A percentile compares a stretch with the other conserved stretches of the same genome.
Conservation (phyloP, 768 basidiomycete species). For the Calocybe indica region DNA sequence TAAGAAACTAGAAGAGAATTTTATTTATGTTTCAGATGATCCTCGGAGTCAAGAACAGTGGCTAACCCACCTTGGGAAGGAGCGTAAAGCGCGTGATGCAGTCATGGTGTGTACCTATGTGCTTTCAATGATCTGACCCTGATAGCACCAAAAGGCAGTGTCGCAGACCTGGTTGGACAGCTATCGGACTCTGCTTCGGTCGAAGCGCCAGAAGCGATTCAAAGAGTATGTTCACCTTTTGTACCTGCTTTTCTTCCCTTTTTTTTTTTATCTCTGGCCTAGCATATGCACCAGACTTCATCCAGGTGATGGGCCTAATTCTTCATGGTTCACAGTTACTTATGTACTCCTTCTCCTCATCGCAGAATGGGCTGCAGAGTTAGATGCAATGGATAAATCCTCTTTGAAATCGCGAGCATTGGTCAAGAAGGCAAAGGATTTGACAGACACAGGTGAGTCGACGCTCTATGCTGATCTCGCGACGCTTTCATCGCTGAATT, state of each 20-base stretch:
- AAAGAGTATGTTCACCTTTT: conserved; percentile 23
- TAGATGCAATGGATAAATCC: conserved; percentile 16
- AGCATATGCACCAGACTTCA: neutral
- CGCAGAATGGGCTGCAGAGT: conserved; percentile 32
- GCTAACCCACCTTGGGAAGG: conserved; percentile 23
- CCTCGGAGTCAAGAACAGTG: conserved; percentile 16
- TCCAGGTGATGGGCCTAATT: too few relatives aligned
- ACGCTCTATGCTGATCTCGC: too few relatives aligned
- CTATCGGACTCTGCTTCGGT: conserved; percentile 17
- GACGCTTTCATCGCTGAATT: too few relatives aligned
- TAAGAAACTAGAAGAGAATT: conserved; percentile 17
- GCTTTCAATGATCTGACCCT: neutral
- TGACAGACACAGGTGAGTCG: conserved; percentile 32
- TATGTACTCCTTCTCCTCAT: conserved; percentile 5
- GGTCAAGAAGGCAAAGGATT: conserved; percentile 30
- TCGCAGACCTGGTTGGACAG: too few relatives aligned
- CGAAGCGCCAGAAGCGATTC: conserved; percentile 27
- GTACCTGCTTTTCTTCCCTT: neutral
- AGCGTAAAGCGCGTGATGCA: conserved; percentile 20
- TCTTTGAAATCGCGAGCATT: conserved; percentile 21
- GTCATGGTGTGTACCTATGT: conserved; percentile 13
- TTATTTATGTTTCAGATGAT: conserved; percentile 13
- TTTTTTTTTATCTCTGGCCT: neutral
- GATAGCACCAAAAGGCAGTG: neutral
- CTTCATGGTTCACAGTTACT: neutral